A percentile compares a stretch with the other conserved stretches of the same genome.
Evolutionary conservation across 805 yeast genomes (phyloP).

Genomic region (Naumovozyma baii): DNA sequence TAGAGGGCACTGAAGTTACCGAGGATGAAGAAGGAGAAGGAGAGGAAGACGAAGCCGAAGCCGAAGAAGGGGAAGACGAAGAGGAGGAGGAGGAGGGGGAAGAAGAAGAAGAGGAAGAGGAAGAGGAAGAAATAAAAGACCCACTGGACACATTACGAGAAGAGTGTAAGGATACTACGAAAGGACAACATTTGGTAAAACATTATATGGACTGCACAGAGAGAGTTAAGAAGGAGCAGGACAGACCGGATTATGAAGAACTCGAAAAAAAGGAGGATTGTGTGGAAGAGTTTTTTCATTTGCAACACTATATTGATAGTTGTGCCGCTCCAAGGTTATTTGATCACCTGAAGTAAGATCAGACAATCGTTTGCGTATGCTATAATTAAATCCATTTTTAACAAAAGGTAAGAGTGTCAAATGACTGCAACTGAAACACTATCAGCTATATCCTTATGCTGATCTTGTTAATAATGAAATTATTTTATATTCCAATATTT

Average conservation of each 20-base stretch:
- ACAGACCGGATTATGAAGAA: constrained; percentile 75
- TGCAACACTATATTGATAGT: constrained; percentile 86
- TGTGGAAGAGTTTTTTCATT: constrained; percentile 95
- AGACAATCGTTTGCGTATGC: too few relatives aligned
- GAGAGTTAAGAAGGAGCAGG: constrained; percentile 82
- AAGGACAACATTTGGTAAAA: constrained; percentile 67
- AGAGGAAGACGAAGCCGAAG: constrained; percentile 17
- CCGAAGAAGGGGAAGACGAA: constrained; percentile 26
- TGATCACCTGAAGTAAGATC: constrained; percentile 63
- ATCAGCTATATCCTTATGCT: too few relatives aligned
- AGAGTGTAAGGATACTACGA: constrained; percentile 59
- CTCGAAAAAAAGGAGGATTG: constrained; percentile 89
- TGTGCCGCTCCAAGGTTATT: constrained; percentile 87
- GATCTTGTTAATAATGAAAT: background rate
- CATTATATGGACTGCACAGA: constrained; percentile 92
- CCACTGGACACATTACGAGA: constrained; percentile 54
- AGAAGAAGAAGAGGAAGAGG: constrained; percentile 61
- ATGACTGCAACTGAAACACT: too few relatives aligned
- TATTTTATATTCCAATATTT: background rate
- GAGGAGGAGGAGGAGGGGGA: constrained; percentile 32
- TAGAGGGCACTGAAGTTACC: constrained; percentile 5
- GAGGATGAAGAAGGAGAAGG: too few relatives aligned
- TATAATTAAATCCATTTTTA: too few relatives aligned
- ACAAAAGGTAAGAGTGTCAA: too few relatives aligned
- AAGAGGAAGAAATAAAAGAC: constrained; percentile 60